phyloP scores from a whole-genome alignment of 2,329 filamentous ascomycete species.

The Zopfia rhizophila region DNA sequence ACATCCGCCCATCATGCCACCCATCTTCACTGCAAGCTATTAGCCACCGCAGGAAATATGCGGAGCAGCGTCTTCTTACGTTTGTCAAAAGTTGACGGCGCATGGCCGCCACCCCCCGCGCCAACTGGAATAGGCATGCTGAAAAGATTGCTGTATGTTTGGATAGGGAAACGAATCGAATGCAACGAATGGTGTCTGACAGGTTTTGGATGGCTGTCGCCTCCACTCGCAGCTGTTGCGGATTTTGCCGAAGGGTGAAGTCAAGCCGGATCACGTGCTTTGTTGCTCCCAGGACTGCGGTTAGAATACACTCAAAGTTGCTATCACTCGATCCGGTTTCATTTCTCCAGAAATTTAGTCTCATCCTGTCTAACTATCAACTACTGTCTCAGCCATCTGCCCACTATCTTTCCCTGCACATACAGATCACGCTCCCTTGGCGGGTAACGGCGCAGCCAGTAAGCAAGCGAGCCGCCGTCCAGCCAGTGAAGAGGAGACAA shows the following conservation, averaged over 20 bases:
- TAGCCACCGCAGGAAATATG: slow-evolving; percentile 39
- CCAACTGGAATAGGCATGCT: slow-evolving; percentile 69
- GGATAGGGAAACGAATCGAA: slow-evolving; percentile 22
- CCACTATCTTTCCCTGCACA: slow-evolving; percentile 1
- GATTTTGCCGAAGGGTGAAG: slow-evolving; percentile 9
- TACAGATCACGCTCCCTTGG: slow-evolving; percentile 33
- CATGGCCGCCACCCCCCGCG: slow-evolving; percentile 49
- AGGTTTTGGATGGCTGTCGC: slow-evolving; percentile 13
- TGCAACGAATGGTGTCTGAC: slow-evolving; percentile 24
- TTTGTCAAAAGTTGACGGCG: slow-evolving; percentile 77
- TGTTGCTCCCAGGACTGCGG: not conserved
- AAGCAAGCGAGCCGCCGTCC: slow-evolving; percentile 26
- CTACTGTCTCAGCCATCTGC: slow-evolving; percentile 3
- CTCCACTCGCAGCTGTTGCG: slow-evolving; percentile 8
- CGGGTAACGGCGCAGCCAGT: slow-evolving; percentile 29
- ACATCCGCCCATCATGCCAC: slow-evolving; percentile 98
- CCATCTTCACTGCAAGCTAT: slow-evolving; percentile 84
- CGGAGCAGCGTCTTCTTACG: slow-evolving; percentile 58
- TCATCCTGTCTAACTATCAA: not conserved
- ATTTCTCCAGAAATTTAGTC: not conserved
- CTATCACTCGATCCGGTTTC: not conserved
- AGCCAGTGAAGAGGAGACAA: slow-evolving; percentile 34
- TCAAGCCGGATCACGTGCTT: slow-evolving; percentile 11
- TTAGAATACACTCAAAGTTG: not conserved
- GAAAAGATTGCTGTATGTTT: slow-evolving; percentile 15